Conservation (phyloP, 2,329 filamentous ascomycete species). For the Parastagonospora nodorum region DNA sequence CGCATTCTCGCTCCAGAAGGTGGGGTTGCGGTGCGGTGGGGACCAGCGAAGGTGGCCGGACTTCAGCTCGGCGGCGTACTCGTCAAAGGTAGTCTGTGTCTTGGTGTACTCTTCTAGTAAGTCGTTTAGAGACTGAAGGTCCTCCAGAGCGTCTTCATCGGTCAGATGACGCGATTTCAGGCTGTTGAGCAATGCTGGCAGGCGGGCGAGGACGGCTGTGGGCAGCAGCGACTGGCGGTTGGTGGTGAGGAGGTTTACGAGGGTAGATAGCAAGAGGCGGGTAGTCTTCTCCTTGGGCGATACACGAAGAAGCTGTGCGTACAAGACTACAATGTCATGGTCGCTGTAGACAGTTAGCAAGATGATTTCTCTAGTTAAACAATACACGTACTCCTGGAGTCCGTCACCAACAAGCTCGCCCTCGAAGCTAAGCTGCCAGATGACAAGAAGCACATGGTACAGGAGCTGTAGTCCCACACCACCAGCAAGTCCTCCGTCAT, state of each 20-base stretch:
- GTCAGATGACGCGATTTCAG: constrained; percentile 58
- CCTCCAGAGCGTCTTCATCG: constrained; percentile 59
- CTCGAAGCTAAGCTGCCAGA: constrained; percentile 98
- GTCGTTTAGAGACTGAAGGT: constrained; percentile 52
- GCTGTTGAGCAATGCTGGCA: constrained; percentile 67
- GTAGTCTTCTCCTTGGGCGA: constrained; percentile 99
- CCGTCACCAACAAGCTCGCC: constrained; percentile 72
- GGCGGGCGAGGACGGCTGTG: constrained; percentile 81
- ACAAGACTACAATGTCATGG: constrained; percentile 88
- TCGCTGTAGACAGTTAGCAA: constrained; percentile 63
- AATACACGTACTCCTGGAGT: constrained; percentile 73
- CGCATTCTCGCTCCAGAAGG: constrained; percentile 92
- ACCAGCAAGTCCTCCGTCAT: constrained; percentile 66
- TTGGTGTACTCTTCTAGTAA: constrained; percentile 86
- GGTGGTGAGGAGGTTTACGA: constrained; percentile 82
- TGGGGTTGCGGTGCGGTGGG: constrained; percentile 81
- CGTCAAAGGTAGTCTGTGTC: constrained; percentile 69
- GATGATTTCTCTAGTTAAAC: not conserved
- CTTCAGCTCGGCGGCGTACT: constrained; percentile 79
- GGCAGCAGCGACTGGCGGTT: constrained; percentile 74
- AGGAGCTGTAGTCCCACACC: constrained; percentile 90
- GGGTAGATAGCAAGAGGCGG: constrained; percentile 83
- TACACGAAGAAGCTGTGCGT: constrained; percentile 87
- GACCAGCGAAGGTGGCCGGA: constrained; percentile 91
- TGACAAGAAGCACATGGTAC: constrained; percentile 88